Evolutionary conservation across 306 rosid species (phyloP).

Genomic region (Lathyrus aphaca): DNA sequence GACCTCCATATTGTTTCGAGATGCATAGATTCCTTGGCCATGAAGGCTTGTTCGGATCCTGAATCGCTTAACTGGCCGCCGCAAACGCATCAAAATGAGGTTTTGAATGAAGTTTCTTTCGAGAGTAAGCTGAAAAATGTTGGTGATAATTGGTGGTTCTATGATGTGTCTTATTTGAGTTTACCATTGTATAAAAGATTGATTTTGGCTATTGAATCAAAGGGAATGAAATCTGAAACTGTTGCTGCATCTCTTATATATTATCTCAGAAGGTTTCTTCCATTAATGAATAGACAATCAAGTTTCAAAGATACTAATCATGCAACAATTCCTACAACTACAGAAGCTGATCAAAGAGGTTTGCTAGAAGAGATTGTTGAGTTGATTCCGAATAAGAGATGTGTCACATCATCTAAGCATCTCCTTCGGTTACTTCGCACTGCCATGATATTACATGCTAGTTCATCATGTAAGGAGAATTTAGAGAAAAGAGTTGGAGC

Average conservation of each 20-base stretch:
- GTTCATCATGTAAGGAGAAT: slow-evolving; percentile 68
- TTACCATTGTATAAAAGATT: slow-evolving; percentile 66
- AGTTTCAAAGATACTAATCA: slow-evolving; percentile 61
- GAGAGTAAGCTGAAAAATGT: slow-evolving; percentile 40
- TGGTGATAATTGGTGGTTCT: slow-evolving; percentile 79
- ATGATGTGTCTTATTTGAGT: slow-evolving; percentile 79
- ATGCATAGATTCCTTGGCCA: slow-evolving; percentile 82
- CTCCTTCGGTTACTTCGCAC: slow-evolving; percentile 71
- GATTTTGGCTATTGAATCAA: slow-evolving; percentile 65
- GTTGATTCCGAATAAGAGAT: slow-evolving; percentile 67
- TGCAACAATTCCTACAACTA: slow-evolving; percentile 56
- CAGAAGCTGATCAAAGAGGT: slow-evolving; percentile 78
- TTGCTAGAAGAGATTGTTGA: slow-evolving; percentile 76
- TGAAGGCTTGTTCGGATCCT: slow-evolving; percentile 75
- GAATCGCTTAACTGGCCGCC: slow-evolving; percentile 64
- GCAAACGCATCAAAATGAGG: slow-evolving; percentile 33
- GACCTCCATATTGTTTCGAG: slow-evolving; percentile 72
- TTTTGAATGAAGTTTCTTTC: slow-evolving; percentile 66
- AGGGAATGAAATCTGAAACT: slow-evolving; percentile 71
- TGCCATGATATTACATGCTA: slow-evolving; percentile 78
- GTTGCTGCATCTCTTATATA: slow-evolving; percentile 69
- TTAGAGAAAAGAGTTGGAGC: slow-evolving; percentile 80
- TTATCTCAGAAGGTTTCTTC: slow-evolving; percentile 70
- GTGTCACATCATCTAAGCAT: slow-evolving; percentile 66
- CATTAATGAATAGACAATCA: slow-evolving; percentile 77